These are phyloP conservation scores for Penicillium antarcticum DNA, from an alignment of 495 filamentous ascomycete species.

Conservation along the genomic window DNA sequence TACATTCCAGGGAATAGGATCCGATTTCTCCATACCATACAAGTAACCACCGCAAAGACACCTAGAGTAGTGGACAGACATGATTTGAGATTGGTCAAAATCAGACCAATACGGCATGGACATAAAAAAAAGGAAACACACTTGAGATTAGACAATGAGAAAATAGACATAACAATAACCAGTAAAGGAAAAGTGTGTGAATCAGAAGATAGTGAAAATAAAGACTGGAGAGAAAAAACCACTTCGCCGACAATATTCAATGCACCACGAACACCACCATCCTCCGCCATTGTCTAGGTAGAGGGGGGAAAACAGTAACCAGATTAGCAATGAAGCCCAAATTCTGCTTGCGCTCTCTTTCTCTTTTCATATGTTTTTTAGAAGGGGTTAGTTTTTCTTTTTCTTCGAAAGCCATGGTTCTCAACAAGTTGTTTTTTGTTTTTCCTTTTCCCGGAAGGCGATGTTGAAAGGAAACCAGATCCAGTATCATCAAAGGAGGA, in stretches of 20 bases:
- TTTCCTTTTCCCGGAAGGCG: constrained; percentile 9
- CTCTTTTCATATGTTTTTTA: constrained; percentile 28
- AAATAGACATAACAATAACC: constrained; percentile 14
- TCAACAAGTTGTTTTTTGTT: constrained; percentile 7
- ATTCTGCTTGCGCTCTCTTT: constrained; percentile 34
- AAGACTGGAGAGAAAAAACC: constrained; percentile 19
- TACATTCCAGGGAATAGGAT: not conserved
- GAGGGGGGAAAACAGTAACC: constrained; percentile 33
- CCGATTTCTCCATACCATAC: constrained; percentile 9
- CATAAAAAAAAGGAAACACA: constrained; percentile 3
- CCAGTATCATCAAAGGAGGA: constrained; percentile 12
- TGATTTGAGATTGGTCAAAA: not conserved
- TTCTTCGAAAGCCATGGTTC: constrained; percentile 6
- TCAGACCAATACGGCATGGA: constrained; percentile 1
- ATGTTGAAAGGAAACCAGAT: constrained; percentile 8
- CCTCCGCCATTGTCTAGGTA: constrained; percentile 41
- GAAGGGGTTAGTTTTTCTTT: constrained; percentile 10
- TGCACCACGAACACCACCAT: constrained; percentile 47
- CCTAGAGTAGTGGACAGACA: not conserved
- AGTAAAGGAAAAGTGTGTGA: constrained; percentile 12
- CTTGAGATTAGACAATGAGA: constrained; percentile 23
- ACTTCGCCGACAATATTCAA: constrained; percentile 30
- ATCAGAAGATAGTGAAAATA: constrained; percentile 17
- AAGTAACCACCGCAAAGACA: not conserved
- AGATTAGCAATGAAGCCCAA: constrained; percentile 34